Percentiles rank a stretch among this genome's conserved stretches.
Evolutionary conservation across 192 early-diverging fungal species (phyloP).

Genomic region (Mortierella antarctica): DNA sequence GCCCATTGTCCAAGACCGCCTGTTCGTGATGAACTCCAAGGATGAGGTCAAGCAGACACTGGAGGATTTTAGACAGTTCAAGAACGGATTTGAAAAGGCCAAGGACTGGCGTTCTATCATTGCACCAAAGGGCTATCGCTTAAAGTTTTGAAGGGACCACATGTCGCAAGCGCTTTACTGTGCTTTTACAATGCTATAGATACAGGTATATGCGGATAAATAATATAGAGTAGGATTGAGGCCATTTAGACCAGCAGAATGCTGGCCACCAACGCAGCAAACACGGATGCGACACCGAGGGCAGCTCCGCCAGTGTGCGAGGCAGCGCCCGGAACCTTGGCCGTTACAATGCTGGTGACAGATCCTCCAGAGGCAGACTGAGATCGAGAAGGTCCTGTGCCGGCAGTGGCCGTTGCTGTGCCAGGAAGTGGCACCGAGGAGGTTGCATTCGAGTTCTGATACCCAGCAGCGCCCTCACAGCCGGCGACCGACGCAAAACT

Average conservation of each 20-base stretch:
- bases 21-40: slow-evolving; percentile 73
- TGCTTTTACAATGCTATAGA: no score
- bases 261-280: no score
- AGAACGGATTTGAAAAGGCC: slow-evolving; percentile 80
- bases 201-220: no score
- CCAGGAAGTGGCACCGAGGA: background rate
- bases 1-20: slow-evolving; percentile 70
- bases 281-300: no score
- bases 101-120: slow-evolving; percentile 62
- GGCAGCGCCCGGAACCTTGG: no score
- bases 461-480: slow-evolving; percentile 12
- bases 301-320: no score
- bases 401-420: background rate
- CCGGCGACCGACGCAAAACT: slow-evolving; percentile 1
- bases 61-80: slow-evolving; percentile 66
- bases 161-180: no score
- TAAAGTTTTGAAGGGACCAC: slow-evolving; percentile 20
- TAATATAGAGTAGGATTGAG: no score
- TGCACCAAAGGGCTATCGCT: slow-evolving; percentile 34
- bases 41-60: slow-evolving; percentile 62
- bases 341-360: no score
- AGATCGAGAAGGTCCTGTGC: background rate
- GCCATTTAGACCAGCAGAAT: no score
- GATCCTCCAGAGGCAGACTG: no score
- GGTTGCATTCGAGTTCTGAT: slow-evolving; percentile 9